Base-by-base conservation (phyloP, 2,329 filamentous ascomycete species). In the Colletotrichum orbiculare region DNA sequence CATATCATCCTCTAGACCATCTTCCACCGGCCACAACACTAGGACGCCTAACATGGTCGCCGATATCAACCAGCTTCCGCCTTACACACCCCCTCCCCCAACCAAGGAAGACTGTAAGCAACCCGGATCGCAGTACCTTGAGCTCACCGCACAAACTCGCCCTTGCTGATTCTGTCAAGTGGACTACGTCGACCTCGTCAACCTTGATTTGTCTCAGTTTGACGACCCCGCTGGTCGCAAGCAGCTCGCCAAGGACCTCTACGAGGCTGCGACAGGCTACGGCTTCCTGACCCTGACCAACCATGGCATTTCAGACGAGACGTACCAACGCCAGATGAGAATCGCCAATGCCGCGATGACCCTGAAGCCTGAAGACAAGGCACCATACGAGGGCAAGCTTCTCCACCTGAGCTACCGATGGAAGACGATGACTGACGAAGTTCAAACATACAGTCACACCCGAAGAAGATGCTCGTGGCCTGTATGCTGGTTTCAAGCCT, bases 401-500 rank as follows among this genome's bases (percentile, higher is more conserved):
- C 25, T 25, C 25, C 25, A 25, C 25, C 4, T 25, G 25, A 25
- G 25, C 4, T 25, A 5, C 25, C 25, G 25, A 25, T 25, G 4
- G 25, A 25, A 25, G 25, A 25, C 25, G 25, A 25, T 25, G 25
- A 25, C 25, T 25, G 25, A 25, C 25, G 4, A 25, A 25, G 25
- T 25, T 25, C 25, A 4, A 25, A 25, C 1, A 25, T 4, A 25
- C 25, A 72, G 72, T 71, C 15, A 73, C 71, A 2, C 71, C 71
- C 17, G 72, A 73, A 56, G 72, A 73, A 52, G 72, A 73, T 34
- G 69, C 67, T 13, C 69, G 68, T 15, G 73, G 73, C 13, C 54
- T 72, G 0, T 74, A 74, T 54, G 71, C 73, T 15, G 73, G 72
- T 8, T 74, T 69, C 67, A 74, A 74, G 66, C 70, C 71, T 9